Percentiles rank a stretch among this genome's conserved stretches.
These are phyloP conservation scores for Colletotrichum costaricense DNA, from an alignment of 2,329 filamentous ascomycete genomes.

Conservation along the genomic window DNA sequence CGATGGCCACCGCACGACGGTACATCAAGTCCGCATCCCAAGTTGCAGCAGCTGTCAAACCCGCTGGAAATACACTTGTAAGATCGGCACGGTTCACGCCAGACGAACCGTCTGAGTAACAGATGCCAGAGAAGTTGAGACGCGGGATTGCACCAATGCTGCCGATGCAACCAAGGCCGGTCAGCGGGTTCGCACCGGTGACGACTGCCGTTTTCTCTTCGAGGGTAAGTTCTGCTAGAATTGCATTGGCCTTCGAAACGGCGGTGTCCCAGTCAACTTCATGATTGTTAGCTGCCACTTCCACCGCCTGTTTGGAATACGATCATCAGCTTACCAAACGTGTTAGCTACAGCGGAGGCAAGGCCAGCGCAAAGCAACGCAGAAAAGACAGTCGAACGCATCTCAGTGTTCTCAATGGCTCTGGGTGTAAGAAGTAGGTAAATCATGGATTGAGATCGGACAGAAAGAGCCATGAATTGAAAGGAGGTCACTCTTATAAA, in stretches of 20 bases:
- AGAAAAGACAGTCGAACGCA: too few relatives aligned
- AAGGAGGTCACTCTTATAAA: too few relatives aligned
- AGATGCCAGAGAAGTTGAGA: constrained; percentile 77
- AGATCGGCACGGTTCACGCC: constrained; percentile 63
- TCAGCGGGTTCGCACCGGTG: constrained; percentile 78
- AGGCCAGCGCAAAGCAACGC: too few relatives aligned
- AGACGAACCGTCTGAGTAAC: constrained; percentile 84
- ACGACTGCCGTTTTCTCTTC: constrained; percentile 84
- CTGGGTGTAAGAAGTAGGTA: too few relatives aligned
- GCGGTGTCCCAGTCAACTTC: constrained; percentile 69
- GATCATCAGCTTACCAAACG: too few relatives aligned
- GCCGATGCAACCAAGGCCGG: constrained; percentile 75
- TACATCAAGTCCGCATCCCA: constrained; percentile 84
- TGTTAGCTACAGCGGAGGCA: too few relatives aligned
- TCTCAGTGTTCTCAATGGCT: too few relatives aligned
- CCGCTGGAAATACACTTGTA: constrained; percentile 75
- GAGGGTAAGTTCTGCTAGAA: constrained; percentile 77
- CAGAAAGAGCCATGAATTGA: too few relatives aligned
- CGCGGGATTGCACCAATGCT: constrained; percentile 67
- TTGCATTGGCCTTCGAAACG: constrained; percentile 75
- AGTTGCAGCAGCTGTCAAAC: constrained; percentile 81
- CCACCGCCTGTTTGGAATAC: too few relatives aligned
- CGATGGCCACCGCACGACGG: constrained; percentile 75
- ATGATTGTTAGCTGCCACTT: too few relatives aligned
- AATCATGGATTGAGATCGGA: too few relatives aligned